Evolutionary conservation across 2,329 filamentous ascomycete species (phyloP), one percentile per base, ranked within the genome.

Genomic region (Elsinoe australis): DNA sequence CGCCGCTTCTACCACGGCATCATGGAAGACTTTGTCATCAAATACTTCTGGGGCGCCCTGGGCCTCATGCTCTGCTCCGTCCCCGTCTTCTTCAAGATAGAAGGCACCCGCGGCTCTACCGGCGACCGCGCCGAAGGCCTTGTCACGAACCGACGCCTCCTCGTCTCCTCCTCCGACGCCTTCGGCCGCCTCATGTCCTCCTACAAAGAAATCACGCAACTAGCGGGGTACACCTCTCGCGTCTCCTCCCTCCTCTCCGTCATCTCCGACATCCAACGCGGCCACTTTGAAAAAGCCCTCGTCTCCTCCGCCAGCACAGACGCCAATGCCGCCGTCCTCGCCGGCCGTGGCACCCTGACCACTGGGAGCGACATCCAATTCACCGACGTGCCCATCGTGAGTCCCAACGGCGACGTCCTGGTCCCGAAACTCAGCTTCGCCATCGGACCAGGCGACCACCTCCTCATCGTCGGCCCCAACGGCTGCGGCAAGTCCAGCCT

Each of bases 11-110:
- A 96, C 65, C 90, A 98, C 64, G 90, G 89, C n/a, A 83, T 98
- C 60, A 95, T 96, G 90, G 92, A 98, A 64, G 92, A 98, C 65
- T 98, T 95, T 66, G 87, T 96, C 50, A 95, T 98, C 67, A 98
- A 98, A 67, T 98, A 98, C 64, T 92, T 96, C 68, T 98, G 92
- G 92, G 92, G 92, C 32, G 90, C 92, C 2, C 67, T 98, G 34
- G 92, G 92, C 1, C 75, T 98, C 54, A 67, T 95, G 54, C 80
- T 98, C 7, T 98, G 92, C 72, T 94, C 87, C 65, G 82, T 95
- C 0, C 92, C 92, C 0, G 90, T 96, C 2, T 98, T 98, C 65
- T 85, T 98, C 73, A 90, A 90, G 66, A 76, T 95, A 14, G 88
- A 89, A 0, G 85, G 85, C 1, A 61, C 35, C 81, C 87, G 60